Percentiles rank a stretch among this genome's conserved stretches.
phyloP scores from a whole-genome alignment of 768 basidiomycete genomes.

The Pluteus cervinus region DNA sequence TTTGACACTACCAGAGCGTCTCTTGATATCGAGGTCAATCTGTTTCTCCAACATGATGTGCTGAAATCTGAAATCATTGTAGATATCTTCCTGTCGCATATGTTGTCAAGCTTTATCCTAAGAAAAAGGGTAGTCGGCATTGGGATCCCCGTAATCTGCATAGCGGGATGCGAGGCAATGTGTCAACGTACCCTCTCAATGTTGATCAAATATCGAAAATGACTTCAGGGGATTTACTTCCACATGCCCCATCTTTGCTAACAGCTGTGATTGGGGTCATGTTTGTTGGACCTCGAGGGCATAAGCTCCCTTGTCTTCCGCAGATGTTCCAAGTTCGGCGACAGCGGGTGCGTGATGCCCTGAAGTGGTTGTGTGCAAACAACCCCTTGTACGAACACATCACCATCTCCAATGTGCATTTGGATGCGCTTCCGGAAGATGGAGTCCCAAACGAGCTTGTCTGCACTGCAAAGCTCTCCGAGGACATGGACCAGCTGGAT shows the following conservation, averaged over 20 bases:
- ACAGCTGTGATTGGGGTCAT: conserved; percentile 25
- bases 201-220: conserved; percentile 15
- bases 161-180: conserved; percentile 24
- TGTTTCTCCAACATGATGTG: too few species aligned
- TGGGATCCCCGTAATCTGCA: conserved; percentile 13
- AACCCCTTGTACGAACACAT: conserved; percentile 21
- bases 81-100: conserved; percentile 25
- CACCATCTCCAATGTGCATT: conserved; percentile 10
- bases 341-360: conserved; percentile 7
- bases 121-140: conserved; percentile 6
- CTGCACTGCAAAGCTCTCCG: conserved; percentile 10
- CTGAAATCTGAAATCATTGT: too few species aligned
- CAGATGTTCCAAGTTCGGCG: conserved; percentile 18
- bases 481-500: conserved; percentile 11
- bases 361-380: conserved; percentile 27
- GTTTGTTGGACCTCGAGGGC: conserved; percentile 18
- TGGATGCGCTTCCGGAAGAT: conserved; percentile 22
- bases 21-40: too few species aligned
- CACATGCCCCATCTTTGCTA: conserved; percentile 14
- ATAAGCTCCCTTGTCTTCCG: conserved; percentile 14
- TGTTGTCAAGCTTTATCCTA: conserved; percentile 31
- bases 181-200: conserved; percentile 27
- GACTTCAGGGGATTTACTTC: conserved; percentile 20
- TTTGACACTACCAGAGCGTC: too few species aligned
- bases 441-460: conserved; percentile 24